Percentiles rank a stretch among this genome's conserved stretches.
phyloP scores from a whole-genome alignment of 202 grass and related monocot species.

The Schoenoplectus tabernaemontani region DNA sequence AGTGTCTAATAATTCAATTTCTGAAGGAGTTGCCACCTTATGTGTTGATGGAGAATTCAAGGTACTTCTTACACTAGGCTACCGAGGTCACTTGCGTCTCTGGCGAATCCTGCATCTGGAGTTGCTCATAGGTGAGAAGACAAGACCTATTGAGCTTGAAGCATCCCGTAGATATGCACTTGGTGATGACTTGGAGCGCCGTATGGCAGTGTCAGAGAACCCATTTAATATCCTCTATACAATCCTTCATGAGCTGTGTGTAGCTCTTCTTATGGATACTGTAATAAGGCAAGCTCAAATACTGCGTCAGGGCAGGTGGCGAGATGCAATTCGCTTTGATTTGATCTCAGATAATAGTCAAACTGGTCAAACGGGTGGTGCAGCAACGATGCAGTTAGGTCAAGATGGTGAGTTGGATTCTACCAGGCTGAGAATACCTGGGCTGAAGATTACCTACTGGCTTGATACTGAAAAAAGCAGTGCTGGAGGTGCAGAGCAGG shows the following conservation, averaged over 20 bases:
- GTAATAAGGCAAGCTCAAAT: conserved; percentile 59
- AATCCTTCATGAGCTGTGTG: conserved; percentile 84
- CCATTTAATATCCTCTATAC: conserved; percentile 64
- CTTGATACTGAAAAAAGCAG: conserved; percentile 48
- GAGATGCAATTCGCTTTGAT: conserved; percentile 83
- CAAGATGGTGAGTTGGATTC: conserved; percentile 67
- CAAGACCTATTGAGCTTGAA: conserved; percentile 62
- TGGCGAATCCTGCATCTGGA: conserved; percentile 94
- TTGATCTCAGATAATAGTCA: conserved; percentile 43
- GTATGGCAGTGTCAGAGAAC: conserved; percentile 77
- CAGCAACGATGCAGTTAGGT: conserved; percentile 35
- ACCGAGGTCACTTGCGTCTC: conserved; percentile 67
- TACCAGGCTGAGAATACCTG: conserved; percentile 55
- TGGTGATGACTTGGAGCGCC: conserved; percentile 95
- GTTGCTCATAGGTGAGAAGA: conserved; percentile 91
- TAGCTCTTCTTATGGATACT: conserved; percentile 88
- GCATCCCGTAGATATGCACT: conserved; percentile 64
- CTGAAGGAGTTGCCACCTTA: conserved; percentile 67
- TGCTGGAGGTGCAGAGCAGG: conserved; percentile 36
- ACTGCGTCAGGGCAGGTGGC: conserved; percentile 75
- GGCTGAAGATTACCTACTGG: conserved; percentile 87
- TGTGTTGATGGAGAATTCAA: conserved; percentile 85
- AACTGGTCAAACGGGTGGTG: conserved; percentile 34
- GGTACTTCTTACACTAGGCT: conserved; percentile 85
- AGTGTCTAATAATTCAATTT: conserved; percentile 60